Base-by-base conservation (phyloP, 208 protist species). In the Leishmania lainsoni region DNA sequence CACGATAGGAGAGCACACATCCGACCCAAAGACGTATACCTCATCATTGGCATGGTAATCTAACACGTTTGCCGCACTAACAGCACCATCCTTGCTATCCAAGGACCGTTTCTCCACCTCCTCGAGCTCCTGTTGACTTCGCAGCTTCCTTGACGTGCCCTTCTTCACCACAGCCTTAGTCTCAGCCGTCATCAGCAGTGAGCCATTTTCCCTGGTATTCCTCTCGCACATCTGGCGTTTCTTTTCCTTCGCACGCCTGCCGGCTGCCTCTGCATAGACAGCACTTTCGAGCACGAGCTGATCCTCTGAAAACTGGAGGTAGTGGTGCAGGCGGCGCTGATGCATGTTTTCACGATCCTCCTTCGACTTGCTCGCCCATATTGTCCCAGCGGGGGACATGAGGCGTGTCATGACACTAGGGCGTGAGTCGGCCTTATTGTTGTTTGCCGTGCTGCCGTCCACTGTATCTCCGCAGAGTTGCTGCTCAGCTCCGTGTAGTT, bases 401-500 rank as follows among this genome's bases (percentile, higher is more conserved):
- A 81, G 66, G 39, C 52, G 63, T 42, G 76, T 69, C 71, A 74
- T 74, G 45, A 86, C 12, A 8, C 73, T 35, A 6, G 29, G 0
- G 26, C 72, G 76, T 5, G 59, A 58, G n/a, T 10, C 63, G n/a
- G 59, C 45, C 10, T 81, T 48, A 16, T 35, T 75, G 14, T 48
- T 0, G 39, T 54, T 20, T 42, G n/a, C 73, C 5, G 45, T 68
- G 32, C 14, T 26, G 74, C 16, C 1, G 16, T 69, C 32, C 54
- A 22, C 16, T 74, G 58, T 20, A 48, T 17, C 35, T 68, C 45
- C 20, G 74, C 32, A 26, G 52, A 77, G 74, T 66, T 74, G 70
- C 49, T 83, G 83, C 76, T 87, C 81, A 56, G 85, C 76, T n/a
- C 76, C 52, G 82, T 95, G 89, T 29, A 87, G 89, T 48, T 80